These are phyloP conservation scores for Evansstolkia leycettana DNA, from an alignment of 495 filamentous ascomycete species.

Conservation along the genomic window DNA sequence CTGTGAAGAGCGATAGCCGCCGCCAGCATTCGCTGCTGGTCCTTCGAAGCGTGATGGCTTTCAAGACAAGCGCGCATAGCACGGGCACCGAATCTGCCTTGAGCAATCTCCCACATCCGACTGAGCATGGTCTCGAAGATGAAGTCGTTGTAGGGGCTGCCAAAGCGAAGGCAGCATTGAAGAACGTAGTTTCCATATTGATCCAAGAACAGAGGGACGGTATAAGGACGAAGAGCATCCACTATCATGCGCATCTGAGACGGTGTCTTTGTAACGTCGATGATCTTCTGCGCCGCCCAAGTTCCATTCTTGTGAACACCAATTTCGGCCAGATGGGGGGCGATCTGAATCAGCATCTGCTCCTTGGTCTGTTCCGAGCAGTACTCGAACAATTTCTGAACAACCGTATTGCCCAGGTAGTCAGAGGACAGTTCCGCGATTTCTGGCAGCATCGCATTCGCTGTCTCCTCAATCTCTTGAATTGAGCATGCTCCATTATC, in stretches of 20 bases:
- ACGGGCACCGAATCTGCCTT: conserved; percentile 86
- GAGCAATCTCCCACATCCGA: conserved; percentile 87
- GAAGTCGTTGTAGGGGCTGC: conserved; percentile 79
- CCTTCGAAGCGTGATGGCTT: conserved; percentile 88
- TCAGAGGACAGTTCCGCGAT: conserved; percentile 90
- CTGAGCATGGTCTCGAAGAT: conserved; percentile 96
- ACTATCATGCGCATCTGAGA: conserved; percentile 77
- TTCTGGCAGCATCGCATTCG: conserved; percentile 85
- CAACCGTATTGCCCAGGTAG: conserved; percentile 97
- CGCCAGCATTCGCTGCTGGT: conserved; percentile 90
- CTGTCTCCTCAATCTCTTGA: conserved; percentile 84
- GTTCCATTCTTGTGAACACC: conserved; percentile 98
- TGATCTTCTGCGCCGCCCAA: conserved; percentile 98
- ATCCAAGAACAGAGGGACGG: conserved; percentile 83
- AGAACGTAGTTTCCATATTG: conserved; percentile 98
- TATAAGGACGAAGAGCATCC: conserved; percentile 70
- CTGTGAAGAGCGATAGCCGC: conserved; percentile 92
- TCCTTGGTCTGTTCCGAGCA: conserved; percentile 85
- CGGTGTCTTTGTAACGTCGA: conserved; percentile 81
- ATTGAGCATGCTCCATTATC: conserved; percentile 82
- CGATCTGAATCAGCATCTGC: conserved; percentile 78
- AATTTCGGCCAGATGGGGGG: conserved; percentile 89
- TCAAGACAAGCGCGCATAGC: conserved; percentile 96
- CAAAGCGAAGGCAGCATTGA: conserved; percentile 89
- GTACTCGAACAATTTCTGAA: conserved; percentile 94